Evolutionary conservation across 345 rosid species (phyloP).

Genomic region (Barbarea vulgaris): DNA sequence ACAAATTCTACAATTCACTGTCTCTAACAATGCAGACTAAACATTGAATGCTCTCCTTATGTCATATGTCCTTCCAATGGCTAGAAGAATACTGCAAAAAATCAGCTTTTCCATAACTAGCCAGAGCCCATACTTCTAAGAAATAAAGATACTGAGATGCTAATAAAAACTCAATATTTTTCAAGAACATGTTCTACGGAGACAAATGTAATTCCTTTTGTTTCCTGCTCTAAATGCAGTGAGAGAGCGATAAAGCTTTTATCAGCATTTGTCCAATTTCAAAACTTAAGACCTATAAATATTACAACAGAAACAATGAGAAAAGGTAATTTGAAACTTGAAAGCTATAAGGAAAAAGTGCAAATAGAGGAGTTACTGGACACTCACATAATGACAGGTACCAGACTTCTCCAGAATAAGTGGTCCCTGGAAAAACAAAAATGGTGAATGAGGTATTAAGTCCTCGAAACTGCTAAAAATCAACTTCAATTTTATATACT

Average conservation of each 20-base stretch:
- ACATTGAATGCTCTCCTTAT: neutral
- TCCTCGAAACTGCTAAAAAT: conserved; percentile 25
- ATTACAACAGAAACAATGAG: neutral
- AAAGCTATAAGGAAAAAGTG: conserved; percentile 9
- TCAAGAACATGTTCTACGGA: conserved; percentile 10
- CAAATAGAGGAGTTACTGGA: conserved; percentile 26
- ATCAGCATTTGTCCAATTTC: no score
- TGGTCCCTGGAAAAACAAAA: conserved; percentile 70
- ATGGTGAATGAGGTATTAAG: conserved; percentile 10
- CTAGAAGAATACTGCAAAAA: neutral
- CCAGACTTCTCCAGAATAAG: conserved; percentile 59
- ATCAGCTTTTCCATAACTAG: conserved; percentile 4
- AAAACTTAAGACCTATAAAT: neutral
- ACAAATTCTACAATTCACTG: conserved; percentile 20
- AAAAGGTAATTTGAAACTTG: neutral
- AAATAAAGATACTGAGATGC: conserved; percentile 4
- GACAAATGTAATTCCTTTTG: neutral
- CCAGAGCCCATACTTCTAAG: conserved; percentile 8
- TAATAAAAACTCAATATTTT: neutral
- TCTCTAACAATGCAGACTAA: conserved; percentile 10
- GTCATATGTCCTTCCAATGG: conserved; percentile 1
- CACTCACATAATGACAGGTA: conserved; percentile 74
- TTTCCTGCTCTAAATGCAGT: neutral
- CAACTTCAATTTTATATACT: conserved; percentile 22
- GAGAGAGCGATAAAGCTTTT: neutral